These are phyloP conservation scores for Skeletonema potamos DNA, from an alignment of 108 stramenopile genomes.

Conservation along the genomic window DNA sequence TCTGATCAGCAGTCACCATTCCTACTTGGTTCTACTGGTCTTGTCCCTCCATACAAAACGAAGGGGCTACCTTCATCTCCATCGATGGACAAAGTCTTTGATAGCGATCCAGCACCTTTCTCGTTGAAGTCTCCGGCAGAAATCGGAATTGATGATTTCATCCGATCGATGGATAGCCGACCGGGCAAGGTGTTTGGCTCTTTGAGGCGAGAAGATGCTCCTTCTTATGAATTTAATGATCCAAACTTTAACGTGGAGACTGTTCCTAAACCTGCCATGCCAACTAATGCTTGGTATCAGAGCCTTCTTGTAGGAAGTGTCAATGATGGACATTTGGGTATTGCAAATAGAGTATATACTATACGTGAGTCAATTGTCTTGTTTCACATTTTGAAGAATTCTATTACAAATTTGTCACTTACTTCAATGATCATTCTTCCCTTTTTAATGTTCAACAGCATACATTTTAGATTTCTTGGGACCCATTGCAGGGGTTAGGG, in stretches of 20 bases:
- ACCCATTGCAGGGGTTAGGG: conserved; percentile 70
- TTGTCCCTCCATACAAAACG: neutral
- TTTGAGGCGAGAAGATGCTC: neutral
- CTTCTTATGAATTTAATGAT: neutral
- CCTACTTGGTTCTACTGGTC: neutral
- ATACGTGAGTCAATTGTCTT: conserved; percentile 20
- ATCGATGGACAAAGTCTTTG: neutral
- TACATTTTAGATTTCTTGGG: conserved; percentile 75
- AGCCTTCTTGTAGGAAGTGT: conserved; percentile 60
- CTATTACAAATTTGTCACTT: neutral
- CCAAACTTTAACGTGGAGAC: neutral
- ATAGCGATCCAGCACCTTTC: conserved; percentile 1
- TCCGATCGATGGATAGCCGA: neutral
- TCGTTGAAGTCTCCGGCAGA: conserved; percentile 5
- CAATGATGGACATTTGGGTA: conserved; percentile 51
- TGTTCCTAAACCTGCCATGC: conserved; percentile 27
- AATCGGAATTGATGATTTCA: neutral
- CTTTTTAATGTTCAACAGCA: conserved; percentile 3
- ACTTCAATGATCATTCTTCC: neutral
- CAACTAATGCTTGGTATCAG: conserved; percentile 87
- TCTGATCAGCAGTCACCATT: neutral
- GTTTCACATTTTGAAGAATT: neutral
- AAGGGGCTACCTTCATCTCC: neutral
- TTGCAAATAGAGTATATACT: conserved; percentile 62
- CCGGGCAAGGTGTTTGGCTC: conserved; percentile 14